Base-by-base conservation (phyloP, 2,329 filamentous ascomycete genomes). In the Xylariaceae sp. region DNA sequence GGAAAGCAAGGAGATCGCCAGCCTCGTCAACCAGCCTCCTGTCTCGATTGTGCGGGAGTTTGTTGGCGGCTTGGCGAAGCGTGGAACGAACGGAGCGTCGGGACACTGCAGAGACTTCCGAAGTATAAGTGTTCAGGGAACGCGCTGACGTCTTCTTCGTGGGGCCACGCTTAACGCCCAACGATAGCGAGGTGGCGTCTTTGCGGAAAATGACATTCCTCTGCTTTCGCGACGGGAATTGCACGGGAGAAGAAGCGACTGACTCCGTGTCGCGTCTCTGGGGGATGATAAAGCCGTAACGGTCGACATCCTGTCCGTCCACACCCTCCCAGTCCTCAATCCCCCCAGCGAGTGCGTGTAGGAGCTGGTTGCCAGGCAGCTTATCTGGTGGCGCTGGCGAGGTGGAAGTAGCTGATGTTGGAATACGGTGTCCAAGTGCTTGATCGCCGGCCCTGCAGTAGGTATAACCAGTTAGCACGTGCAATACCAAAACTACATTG, bases 261-360 rank as follows among this genome's bases (percentile, higher is more conserved):
- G 47, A 46, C 21, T 27, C 30, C 14, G 70, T 66, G 6, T 58
- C 57, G 12, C 64, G 64, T 24, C 65, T 66, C 12, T 66, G 67
- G 30, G 64, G 55, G 36, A 60, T 70, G 52, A 84, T 84, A 62
- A 84, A 84, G 44, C 80, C 80, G 54, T 83, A 84, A 54, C 80
- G 72, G 61, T 84, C 80, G 46, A 84, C 74, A 55, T 78, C 73
- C 34, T 65, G 67, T 21, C 70, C 75, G 37, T 78, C 65, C 2
- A 84, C 64, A 48, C 83, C 75, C 51, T 82, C 74, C 78, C 78
- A 83, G 52, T 84, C 78, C 55, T 84, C 80, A 14, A 81, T 64
- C 12, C 76, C 75, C 32, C 76, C 74, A 11, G 74, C 74, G 28
- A 73, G 60, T 52, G 78, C 71, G 43, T 68, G 66, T n/a, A n/a